Conservation (phyloP, 768 basidiomycete genomes). For the Lactarius hengduanensis region DNA sequence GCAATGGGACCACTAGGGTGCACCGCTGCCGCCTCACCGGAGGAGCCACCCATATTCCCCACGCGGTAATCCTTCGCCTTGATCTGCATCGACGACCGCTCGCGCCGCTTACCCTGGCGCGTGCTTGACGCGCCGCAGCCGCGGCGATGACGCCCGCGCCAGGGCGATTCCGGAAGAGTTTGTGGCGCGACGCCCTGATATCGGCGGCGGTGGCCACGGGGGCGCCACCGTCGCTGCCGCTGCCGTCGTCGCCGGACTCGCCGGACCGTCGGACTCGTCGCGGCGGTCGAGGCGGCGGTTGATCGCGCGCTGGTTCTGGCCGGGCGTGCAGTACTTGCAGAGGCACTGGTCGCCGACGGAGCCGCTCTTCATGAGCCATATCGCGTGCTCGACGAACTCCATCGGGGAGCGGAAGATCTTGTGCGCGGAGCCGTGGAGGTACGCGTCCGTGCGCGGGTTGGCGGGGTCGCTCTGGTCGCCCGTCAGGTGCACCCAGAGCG, state of each 20-base stretch:
- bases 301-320: conserved; percentile 11
- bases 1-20: neutral
- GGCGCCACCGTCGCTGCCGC: neutral
- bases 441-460: conserved; percentile 20
- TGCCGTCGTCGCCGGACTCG: too few species aligned
- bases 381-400: conserved; percentile 28
- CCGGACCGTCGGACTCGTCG: neutral
- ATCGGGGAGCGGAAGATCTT: conserved; percentile 23
- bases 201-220: neutral
- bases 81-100: neutral
- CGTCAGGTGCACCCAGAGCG: conserved; percentile 20
- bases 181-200: neutral
- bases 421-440: conserved; percentile 18
- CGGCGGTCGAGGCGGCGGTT: neutral
- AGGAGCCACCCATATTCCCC: neutral
- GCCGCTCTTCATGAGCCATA: conserved; percentile 25
- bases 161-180: neutral
- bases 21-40: neutral
- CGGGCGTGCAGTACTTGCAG: conserved; percentile 15
- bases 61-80: conserved; percentile 18
- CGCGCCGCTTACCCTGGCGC: neutral
- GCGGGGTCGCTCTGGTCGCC: conserved; percentile 1
- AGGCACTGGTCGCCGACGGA: neutral
- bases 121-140: neutral
- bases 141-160: neutral